phyloP scores from a whole-genome alignment of 1,139 yeast species.

The Sugiyamaella sp. region DNA sequence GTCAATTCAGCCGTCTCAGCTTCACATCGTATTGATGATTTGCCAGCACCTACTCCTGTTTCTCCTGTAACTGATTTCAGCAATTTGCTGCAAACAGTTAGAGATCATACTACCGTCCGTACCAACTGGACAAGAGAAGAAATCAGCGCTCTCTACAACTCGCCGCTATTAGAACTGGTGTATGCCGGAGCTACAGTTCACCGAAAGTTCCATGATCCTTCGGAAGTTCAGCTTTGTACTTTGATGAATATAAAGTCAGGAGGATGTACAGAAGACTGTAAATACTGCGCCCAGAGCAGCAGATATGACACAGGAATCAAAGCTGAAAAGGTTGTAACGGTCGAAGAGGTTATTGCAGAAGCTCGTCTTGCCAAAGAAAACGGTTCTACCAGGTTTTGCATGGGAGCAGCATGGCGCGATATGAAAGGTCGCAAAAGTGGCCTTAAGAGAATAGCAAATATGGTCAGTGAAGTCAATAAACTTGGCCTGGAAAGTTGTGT shows the following conservation, averaged over 20 bases:
- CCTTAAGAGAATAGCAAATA: slow-evolving; percentile 60
- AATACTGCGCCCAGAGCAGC: slow-evolving; percentile 76
- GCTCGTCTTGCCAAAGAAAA: slow-evolving; percentile 68
- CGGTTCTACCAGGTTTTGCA: slow-evolving; percentile 78
- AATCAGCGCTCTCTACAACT: slow-evolving; percentile 58
- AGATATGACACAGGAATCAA: slow-evolving; percentile 68
- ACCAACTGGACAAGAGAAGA: slow-evolving; percentile 64
- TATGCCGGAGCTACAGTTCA: slow-evolving; percentile 68
- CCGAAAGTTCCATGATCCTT: slow-evolving; percentile 66
- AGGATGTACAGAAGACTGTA: slow-evolving; percentile 82
- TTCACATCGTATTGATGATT: not conserved
- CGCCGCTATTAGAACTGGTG: slow-evolving; percentile 64
- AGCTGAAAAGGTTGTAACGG: slow-evolving; percentile 63
- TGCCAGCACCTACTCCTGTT: not conserved
- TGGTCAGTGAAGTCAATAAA: slow-evolving; percentile 67
- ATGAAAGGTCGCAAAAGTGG: slow-evolving; percentile 79
- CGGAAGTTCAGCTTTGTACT: slow-evolving; percentile 74
- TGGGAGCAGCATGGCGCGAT: slow-evolving; percentile 91
- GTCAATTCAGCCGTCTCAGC: too few species aligned
- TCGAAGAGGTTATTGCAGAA: slow-evolving; percentile 64
- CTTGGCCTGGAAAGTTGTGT: slow-evolving; percentile 78
- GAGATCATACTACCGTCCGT: slow-evolving; percentile 27
- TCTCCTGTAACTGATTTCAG: not conserved
- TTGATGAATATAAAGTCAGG: slow-evolving; percentile 75
- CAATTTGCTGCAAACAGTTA: slow-evolving; percentile 11